These are phyloP conservation scores for Pezicula carpinea DNA, from an alignment of 2,329 filamentous ascomycete species.

Conservation along the genomic window DNA sequence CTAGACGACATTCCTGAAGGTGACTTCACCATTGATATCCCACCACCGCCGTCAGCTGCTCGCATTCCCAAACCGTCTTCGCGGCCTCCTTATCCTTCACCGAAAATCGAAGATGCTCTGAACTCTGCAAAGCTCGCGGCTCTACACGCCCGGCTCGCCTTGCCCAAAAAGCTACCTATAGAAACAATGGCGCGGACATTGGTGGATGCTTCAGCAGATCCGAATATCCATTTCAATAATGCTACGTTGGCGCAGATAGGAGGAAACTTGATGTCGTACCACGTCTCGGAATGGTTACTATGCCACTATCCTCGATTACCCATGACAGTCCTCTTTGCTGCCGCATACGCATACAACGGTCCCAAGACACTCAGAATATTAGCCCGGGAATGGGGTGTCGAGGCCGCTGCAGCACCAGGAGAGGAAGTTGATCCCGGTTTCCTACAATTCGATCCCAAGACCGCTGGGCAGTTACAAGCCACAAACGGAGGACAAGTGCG, in stretches of 20 bases:
- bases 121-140: slow-evolving; percentile 86
- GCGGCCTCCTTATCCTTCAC: slow-evolving; percentile 51
- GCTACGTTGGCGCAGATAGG: slow-evolving; percentile 76
- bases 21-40: neutral
- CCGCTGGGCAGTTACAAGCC: slow-evolving; percentile 37
- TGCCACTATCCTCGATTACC: slow-evolving; percentile 89
- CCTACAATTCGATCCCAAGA: slow-evolving; percentile 66
- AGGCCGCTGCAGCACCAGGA: slow-evolving; percentile 79
- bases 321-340: slow-evolving; percentile 79
- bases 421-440: slow-evolving; percentile 88
- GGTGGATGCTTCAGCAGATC: slow-evolving; percentile 79
- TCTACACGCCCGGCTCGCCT: slow-evolving; percentile 80
- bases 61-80: slow-evolving; percentile 32
- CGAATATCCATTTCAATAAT: slow-evolving; percentile 82
- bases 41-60: neutral
- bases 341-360: slow-evolving; percentile 80
- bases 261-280: slow-evolving; percentile 78
- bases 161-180: slow-evolving; percentile 77
- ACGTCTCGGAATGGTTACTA: slow-evolving; percentile 82
- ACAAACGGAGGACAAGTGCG: slow-evolving; percentile 49
- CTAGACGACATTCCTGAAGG: slow-evolving; percentile 5
- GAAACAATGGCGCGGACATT: slow-evolving; percentile 83
- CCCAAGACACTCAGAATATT: slow-evolving; percentile 68
- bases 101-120: slow-evolving; percentile 60
- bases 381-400: slow-evolving; percentile 85